Evolutionary conservation across 2,329 filamentous ascomycete genomes (phyloP), one percentile per base, ranked within the genome.

Genomic region (Colletotrichum liaoningense): DNA sequence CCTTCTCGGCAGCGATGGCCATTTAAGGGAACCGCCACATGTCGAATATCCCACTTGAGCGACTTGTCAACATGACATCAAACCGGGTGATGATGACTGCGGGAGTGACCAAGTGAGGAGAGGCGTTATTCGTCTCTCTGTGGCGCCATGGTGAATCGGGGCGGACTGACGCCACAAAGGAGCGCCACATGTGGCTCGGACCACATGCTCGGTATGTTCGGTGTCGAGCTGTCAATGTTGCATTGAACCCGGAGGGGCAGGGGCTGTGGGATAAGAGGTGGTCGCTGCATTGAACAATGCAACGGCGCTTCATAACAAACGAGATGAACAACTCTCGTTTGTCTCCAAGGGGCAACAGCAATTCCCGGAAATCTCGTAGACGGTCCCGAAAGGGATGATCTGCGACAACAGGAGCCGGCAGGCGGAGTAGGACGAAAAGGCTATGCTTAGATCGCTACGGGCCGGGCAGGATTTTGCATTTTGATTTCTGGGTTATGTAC

Each of bases 371-470:
- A 62, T 66, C n/a, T 49, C 60, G 46, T n/a, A 24, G 28, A 62
- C 56, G 33, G 46, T 33, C 71, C 71, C 33, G 60, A 73, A 73
- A 52, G 58, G 67, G 70, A 70, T 22, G 70, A 70, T 70, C 42
- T 73, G 71, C 71, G 67, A 66, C 46, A 60, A 56, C 16, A 62
- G 46, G 26, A 70, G 67, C 56, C 67, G 67, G 71, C 46, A 70
- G 55, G 60, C 35, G 67, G 70, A 70, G 70, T 56, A 60, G 67
- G 67, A 63, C 19, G 42, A 64, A 46, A 70, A 70, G 28, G 60
- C 67, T 42, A 49, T 66, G 60, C 60, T 70, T 52, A 46, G 35
- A 65, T 54, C 46, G 67, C 30, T 26, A 35, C 22, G 55, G 46
- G 26, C 16, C n/a, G 28, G 56, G 60, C 42, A 63, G 26, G 22